Evolutionary conservation across 768 basidiomycete genomes (phyloP), one percentile per base, ranked within the genome.

Genomic region (Sutorius australiensis): DNA sequence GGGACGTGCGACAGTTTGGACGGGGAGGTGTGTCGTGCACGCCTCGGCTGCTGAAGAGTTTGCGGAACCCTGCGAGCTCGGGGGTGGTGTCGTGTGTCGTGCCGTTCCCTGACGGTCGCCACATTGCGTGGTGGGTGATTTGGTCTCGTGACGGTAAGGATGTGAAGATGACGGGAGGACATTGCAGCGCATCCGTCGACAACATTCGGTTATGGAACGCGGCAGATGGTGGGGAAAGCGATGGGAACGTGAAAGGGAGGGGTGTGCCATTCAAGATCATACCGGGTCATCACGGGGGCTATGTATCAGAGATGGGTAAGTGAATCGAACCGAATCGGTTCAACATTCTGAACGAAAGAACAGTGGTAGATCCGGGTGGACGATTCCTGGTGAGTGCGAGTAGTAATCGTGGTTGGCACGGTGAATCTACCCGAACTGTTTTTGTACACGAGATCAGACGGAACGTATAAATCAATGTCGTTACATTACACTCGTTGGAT

Each of bases 141-240:
- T 56, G 46, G 57, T 49, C 51, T 46, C 51, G 55, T 60, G 57
- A 51, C 42, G 8, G 39, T 11, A 19, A 38, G 56, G 58, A 55
- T 53, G 58, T 59, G 60, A 63, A 56, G 51, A 42, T 56, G 63
- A 59, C 48, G 59, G 34, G 39, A 50, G 50, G 32, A 58, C 44
- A 47, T 54, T 55, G 27, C 61, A 95, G 91, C 59, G 95, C 92
- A 10, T 95, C 93, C 9, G 79, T 86, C 46, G 95, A 98, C 73
- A 95, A 95, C 64, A 81, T 98, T 56, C 81, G 95, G 12, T 70
- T 98, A 36, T 98, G 95, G 95, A 93, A 98, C 60, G 87, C 89
- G 12, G 81, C 84, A 12, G 89, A 92, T 51, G 83, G 84, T 27
- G 81, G 79, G 34, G 86, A 88, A 62, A 67, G 74, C 12, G 91